Base-by-base conservation (phyloP, 2,329 filamentous ascomycete genomes). In the Dactylellina cionopaga region DNA sequence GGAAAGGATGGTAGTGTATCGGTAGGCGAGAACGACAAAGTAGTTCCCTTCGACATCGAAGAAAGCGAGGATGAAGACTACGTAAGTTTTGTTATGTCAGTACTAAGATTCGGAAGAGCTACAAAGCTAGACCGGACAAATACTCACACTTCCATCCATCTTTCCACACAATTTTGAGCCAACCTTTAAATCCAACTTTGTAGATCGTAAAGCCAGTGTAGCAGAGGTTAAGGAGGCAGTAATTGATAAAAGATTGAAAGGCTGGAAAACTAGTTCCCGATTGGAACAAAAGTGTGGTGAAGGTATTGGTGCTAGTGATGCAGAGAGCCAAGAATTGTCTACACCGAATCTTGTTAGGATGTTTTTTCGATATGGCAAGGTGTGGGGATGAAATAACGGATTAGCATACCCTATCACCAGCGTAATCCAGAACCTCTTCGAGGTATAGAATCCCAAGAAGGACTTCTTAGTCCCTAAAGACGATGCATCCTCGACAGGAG, bases 1-100 rank as follows among this genome's bases (percentile, higher is more conserved):
- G 17, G 90, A 95, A 51, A 98, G 85, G 77, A 97, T 90, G 78
- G 93, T 97, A 60, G 94, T 96, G 84, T 96, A 89, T 33, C 90
- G 86, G 83, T 98, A 99, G 3, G 94, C 95, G 52, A 97, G 85
- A 54, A 99, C 94, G 78, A 93, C 93, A 80, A 98, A 98, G 84
- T 97, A 99, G 83, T 99, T 99, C 74, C 95, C 95, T 82, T 97
- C 87, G 52, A 98, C 94, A 79, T 99, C 95, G 76, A 95, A 86
- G 81, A 98, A 97, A 56, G 91, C 88, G 73, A 99, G 87, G 80
- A 97, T 91, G 77, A 96, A 86, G 82, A 96, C 82, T 84, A 41
- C 13, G 2, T 29, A 51, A 44, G 39, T 63, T 43, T n/a, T 46
- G 35, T n/a, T n/a, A 27, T 47, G 2, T 19, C 22, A 35, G 15